Percentiles rank a stretch among this genome's conserved stretches.
Evolutionary conservation across 805 yeast species (phyloP).

Genomic region (Candida hispaniensis): DNA sequence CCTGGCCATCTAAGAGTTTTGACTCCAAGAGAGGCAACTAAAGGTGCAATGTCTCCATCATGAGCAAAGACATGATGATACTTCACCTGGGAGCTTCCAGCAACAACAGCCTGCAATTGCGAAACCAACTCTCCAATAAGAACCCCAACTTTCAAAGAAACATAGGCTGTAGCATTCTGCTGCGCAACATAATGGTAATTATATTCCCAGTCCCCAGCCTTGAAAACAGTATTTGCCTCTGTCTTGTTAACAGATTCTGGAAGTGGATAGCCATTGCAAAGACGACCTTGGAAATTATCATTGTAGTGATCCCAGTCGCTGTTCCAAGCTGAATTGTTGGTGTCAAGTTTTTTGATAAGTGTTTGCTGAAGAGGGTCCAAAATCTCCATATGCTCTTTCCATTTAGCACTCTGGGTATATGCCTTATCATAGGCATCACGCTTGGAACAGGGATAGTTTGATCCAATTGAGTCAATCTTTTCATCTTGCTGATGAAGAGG

Average conservation of each 20-base stretch:
- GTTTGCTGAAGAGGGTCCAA: slow-evolving; percentile 25
- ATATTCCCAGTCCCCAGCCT: slow-evolving; percentile 37
- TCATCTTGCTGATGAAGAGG: slow-evolving; percentile 28
- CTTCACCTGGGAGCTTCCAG: slow-evolving; percentile 25
- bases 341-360: slow-evolving; percentile 28
- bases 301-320: slow-evolving; percentile 33
- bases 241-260: slow-evolving; percentile 25
- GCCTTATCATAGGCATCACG: slow-evolving; percentile 9
- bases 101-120: slow-evolving; percentile 26
- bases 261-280: slow-evolving; percentile 32
- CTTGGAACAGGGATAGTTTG: slow-evolving; percentile 28
- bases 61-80: slow-evolving; percentile 37
- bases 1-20: slow-evolving; percentile 37
- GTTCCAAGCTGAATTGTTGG: slow-evolving; percentile 19
- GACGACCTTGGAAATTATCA: slow-evolving; percentile 34
- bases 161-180: slow-evolving; percentile 30
- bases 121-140: slow-evolving; percentile 32
- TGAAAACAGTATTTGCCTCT: slow-evolving; percentile 32
- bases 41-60: slow-evolving; percentile 32
- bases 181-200: slow-evolving; percentile 32
- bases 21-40: slow-evolving; percentile 31
- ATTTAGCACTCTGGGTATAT: slow-evolving; percentile 1
- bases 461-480: slow-evolving; percentile 32
- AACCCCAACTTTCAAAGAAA: slow-evolving; percentile 31
- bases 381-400: slow-evolving; percentile 25